Evolutionary conservation across 1,284 basidiomycete species (phyloP).

Genomic region (Apiotrichum mycotoxinovorans): DNA sequence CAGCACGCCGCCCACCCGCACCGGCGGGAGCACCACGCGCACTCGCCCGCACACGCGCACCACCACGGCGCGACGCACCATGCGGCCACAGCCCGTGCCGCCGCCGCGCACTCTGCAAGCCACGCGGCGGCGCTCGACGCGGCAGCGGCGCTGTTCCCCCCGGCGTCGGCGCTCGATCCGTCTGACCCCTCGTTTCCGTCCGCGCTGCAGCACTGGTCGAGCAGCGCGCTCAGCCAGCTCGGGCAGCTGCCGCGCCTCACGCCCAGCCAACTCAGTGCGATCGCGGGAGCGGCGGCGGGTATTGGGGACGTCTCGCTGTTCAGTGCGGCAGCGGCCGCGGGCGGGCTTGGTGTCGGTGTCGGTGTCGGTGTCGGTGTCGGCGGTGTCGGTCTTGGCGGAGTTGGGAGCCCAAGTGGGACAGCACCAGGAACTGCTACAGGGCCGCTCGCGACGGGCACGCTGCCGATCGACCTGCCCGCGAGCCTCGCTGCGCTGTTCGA

Average conservation of each 20-base stretch:
- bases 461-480: constrained; percentile 43
- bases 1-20: neutral
- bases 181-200: constrained; percentile 28
- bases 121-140: constrained; percentile 12
- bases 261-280: constrained; percentile 38
- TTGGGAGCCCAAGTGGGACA: neutral
- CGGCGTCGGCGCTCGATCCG: constrained; percentile 22
- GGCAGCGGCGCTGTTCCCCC: constrained; percentile 14
- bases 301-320: constrained; percentile 33
- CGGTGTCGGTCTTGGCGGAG: neutral
- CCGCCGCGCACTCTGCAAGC: neutral
- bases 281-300: constrained; percentile 43
- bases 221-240: constrained; percentile 32
- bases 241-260: constrained; percentile 40
- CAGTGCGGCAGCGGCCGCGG: constrained; percentile 7
- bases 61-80: neutral
- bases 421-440: constrained; percentile 1
- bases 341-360: constrained; percentile 1
- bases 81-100: neutral
- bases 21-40: neutral
- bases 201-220: constrained; percentile 42
- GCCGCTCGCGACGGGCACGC: constrained; percentile 6
- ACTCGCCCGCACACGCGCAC: neutral
- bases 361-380: neutral
- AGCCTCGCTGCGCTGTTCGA: constrained; percentile 48